Conservation (phyloP, 441 rosid genomes). For the Jatropha multifida region DNA sequence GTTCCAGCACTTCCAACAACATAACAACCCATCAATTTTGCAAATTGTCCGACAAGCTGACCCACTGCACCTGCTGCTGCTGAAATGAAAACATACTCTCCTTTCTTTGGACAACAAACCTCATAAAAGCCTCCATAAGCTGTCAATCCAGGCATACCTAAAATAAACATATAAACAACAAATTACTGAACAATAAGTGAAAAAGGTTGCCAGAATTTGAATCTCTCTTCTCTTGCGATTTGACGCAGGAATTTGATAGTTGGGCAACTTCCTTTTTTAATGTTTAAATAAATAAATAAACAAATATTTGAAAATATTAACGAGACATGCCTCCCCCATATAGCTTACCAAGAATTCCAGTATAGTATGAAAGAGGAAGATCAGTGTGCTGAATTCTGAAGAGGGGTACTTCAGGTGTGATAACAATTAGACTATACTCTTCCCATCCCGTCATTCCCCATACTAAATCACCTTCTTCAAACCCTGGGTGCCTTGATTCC, state of each 20-base stretch:
- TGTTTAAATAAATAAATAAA: no score
- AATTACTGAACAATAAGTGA: background rate
- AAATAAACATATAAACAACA: background rate
- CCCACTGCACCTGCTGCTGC: constrained; percentile 93
- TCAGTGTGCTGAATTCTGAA: constrained; percentile 45
- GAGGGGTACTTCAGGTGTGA: constrained; percentile 28
- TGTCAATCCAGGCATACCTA: constrained; percentile 89
- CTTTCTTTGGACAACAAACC: constrained; percentile 68
- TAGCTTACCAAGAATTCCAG: constrained; percentile 62
- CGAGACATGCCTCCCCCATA: background rate
- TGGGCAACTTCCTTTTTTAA: no score
- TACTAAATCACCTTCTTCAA: constrained; percentile 55
- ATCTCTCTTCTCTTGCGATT: no score
- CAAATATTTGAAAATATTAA: no score
- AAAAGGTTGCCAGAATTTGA: no score
- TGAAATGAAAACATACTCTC: constrained; percentile 67
- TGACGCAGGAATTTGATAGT: no score
- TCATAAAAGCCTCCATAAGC: constrained; percentile 75
- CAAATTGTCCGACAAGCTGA: constrained; percentile 88
- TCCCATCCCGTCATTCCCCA: constrained; percentile 64
- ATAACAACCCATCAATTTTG: constrained; percentile 74
- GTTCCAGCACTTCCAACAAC: constrained; percentile 85
- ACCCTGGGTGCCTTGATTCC: constrained; percentile 51
- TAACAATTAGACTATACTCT: constrained; percentile 53
- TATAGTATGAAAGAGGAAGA: constrained; percentile 65